phyloP scores from a whole-genome alignment of 2,329 filamentous ascomycete species.

The Atkinsonella texensis region DNA sequence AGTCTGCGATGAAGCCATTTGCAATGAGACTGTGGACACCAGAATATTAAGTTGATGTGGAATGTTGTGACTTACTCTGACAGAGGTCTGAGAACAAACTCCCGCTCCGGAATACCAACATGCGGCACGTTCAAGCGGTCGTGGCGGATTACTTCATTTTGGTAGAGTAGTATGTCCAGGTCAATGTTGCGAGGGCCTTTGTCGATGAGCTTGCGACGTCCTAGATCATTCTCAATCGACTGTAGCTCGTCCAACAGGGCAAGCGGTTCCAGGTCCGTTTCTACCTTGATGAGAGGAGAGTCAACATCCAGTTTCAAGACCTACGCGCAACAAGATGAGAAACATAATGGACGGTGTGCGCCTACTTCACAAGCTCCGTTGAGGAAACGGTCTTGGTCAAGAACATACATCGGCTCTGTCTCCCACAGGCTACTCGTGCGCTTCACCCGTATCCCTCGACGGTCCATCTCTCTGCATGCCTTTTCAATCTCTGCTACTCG shows the following conservation, averaged over 20 bases:
- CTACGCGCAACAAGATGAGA: too few species aligned
- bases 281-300: conserved; percentile 43
- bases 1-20: conserved; percentile 27
- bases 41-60: neutral
- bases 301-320: too few species aligned
- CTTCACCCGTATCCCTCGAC: conserved; percentile 57
- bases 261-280: conserved; percentile 64
- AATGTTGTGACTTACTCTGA: conserved; percentile 47
- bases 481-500: conserved; percentile 73
- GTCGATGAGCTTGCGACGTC: conserved; percentile 72
- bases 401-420: conserved; percentile 92
- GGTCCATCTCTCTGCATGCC: conserved; percentile 68
- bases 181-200: conserved; percentile 95
- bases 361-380: conserved; percentile 84
- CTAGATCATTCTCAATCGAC: conserved; percentile 67
- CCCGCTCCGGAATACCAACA: conserved; percentile 71
- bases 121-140: conserved; percentile 78
- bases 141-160: conserved; percentile 50
- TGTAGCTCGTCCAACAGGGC: conserved; percentile 72
- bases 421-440: conserved; percentile 86
- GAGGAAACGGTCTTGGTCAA: conserved; percentile 76
- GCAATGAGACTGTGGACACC: neutral
- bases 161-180: conserved; percentile 81
- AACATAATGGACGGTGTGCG: neutral
- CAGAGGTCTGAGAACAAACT: conserved; percentile 84